Percentiles rank a stretch among this genome's conserved stretches.
phyloP scores from a whole-genome alignment of 345 rosid species.

The Acer campestre region DNA sequence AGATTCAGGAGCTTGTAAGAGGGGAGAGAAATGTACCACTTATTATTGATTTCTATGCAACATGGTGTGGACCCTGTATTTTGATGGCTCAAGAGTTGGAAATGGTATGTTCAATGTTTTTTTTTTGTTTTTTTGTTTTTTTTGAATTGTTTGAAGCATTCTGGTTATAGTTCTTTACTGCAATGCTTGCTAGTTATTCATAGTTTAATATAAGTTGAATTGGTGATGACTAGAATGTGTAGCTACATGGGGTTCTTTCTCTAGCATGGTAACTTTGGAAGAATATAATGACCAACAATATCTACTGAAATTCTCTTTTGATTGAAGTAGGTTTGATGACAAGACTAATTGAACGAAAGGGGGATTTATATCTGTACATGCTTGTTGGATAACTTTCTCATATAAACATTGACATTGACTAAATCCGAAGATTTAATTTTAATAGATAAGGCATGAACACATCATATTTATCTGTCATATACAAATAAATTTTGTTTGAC shows the following conservation, averaged over 20 bases:
- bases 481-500: background rate
- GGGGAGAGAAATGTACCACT: constrained; percentile 80
- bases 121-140: background rate
- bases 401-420: background rate
- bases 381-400: background rate
- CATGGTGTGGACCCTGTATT: constrained; percentile 98
- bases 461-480: background rate
- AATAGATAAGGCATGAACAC: background rate
- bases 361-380: background rate
- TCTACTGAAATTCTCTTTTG: background rate
- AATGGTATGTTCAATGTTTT: constrained; percentile 51
- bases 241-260: background rate
- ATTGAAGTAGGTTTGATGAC: background rate
- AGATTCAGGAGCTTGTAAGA: constrained; percentile 79
- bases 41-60: constrained; percentile 87
- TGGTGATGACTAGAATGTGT: background rate
- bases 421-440: background rate
- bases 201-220: background rate
- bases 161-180: background rate
- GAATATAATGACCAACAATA: background rate
- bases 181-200: background rate
- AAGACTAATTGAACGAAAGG: background rate
- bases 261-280: background rate
- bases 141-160: background rate
- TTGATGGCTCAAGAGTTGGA: constrained; percentile 94